Base-by-base conservation (phyloP, 2,329 filamentous ascomycete genomes). In the Colletotrichum ledebouriae region DNA sequence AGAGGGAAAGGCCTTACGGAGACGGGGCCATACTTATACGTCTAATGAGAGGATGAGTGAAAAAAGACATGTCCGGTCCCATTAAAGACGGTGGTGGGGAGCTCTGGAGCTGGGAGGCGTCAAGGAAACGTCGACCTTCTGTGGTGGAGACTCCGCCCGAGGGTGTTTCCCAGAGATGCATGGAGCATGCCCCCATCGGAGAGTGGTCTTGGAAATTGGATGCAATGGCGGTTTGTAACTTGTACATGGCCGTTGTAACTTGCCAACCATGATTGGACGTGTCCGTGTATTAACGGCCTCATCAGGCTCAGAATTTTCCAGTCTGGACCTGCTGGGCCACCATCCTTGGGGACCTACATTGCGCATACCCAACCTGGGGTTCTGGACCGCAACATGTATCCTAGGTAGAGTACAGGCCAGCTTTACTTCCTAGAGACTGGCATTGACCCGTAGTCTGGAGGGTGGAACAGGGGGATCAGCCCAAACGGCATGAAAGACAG, bases 121-220 rank as follows among this genome's bases (percentile, higher is more conserved):
- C 62, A 56, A 66, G 57, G 39, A 49, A 67, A 56, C 34, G 44
- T 46, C 46, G 47, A 37, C 22, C 12, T 42, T 33, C 15, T 37
- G 29, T 55, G 41, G 65, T 64, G 65, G 65, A 20, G 60, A 59
- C 65, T 55, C 39, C 25, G 53, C 65, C 46, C 39, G 53, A 67
- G 65, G 63, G 60, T 64, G 60, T 64, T 67, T 67, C 65, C 60
- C 65, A 64, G 60, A 64, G 65, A 47, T 64, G 56, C 53, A 68
- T 68, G 65, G 60, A 61, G 58, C 49, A 66, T 34, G 53, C 55
- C 65, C 37, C 60, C 65, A 64, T 68, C 60, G 20, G 47, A 64
- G 52, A 64, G 60, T 68, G 65, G 65, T 39, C 46, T 64, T 46
- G 29, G 60, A 64, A 53, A 37, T 47, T 55, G 60, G 46, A 15